Evolutionary conservation across 331 rosid genomes (phyloP), one percentile per base, ranked within the genome.

Genomic region (Malus hybrid): DNA sequence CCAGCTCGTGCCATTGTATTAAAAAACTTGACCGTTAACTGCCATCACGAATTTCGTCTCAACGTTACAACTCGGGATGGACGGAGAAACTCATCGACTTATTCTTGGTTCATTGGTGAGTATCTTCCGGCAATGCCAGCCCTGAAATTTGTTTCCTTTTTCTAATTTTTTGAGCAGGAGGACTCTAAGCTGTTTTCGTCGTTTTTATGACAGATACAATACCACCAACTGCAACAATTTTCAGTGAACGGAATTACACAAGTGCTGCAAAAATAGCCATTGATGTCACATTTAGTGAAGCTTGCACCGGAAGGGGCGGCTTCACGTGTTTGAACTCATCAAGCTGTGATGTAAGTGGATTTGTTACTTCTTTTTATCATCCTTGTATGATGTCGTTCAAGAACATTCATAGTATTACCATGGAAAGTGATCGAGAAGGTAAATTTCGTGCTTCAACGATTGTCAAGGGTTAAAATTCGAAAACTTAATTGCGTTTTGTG

Each of bases 21-120:
- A 31, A 82, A 67, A 65, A 87, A 90, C 83, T 80, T 90, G 27
- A 76, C 86, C 22, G 77, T 73, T 71, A 88, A 90, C 79, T 46
- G 67, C 16, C 36, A 75, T 32, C 96, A 90, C 62, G 55, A 52
- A 59, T 84, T 90, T 79, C 71, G 84, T 81, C 76, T 90, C 74
- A 83, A 46, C 65, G 92, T 84, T 52, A 79, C 84, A 5, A 86
- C 90, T 28, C 56, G 24, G 66, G 75, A 56, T 46, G 92, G 88
- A 76, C 80, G 81, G 56, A 77, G 77, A 60, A 90, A 80, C 74
- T 86, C 87, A n/a, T 84, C 90, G 32, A 42, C 85, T 81, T 85
- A 84, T 75, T 86, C 88, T 46, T 88, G 96, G 96, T 88, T 82
- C 68, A 85, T 90, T 12, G 96, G 96, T 90, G 61, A 83, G 85